Conservation (phyloP, 768 basidiomycete genomes). For the Lentinula detonsa region DNA sequence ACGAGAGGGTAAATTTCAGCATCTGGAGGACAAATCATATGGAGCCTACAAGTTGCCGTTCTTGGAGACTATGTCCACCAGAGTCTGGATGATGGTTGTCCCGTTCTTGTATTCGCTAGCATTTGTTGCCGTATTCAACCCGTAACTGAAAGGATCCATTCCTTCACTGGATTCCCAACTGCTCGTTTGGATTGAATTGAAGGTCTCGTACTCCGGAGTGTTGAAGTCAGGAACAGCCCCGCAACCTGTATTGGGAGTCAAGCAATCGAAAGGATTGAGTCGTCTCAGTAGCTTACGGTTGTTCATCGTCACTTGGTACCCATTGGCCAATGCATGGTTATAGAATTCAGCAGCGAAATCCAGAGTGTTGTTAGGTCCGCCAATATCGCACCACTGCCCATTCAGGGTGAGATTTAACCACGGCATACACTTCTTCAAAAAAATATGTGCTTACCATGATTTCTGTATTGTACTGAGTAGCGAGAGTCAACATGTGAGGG, state of each 20-base stretch:
- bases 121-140: slow-evolving; percentile 36
- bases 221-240: slow-evolving; percentile 46
- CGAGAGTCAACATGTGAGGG: slow-evolving; percentile 46
- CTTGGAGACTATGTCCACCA: slow-evolving; percentile 56
- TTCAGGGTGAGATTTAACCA: background rate
- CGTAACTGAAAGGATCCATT: slow-evolving; percentile 49
- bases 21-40: background rate
- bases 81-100: slow-evolving; percentile 39
- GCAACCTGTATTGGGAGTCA: slow-evolving; percentile 28
- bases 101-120: slow-evolving; percentile 41
- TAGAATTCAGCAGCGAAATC: slow-evolving; percentile 32
- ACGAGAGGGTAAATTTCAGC: background rate
- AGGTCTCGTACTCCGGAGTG: slow-evolving; percentile 49
- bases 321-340: slow-evolving; percentile 20
- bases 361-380: slow-evolving; percentile 29
- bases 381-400: slow-evolving; percentile 50
- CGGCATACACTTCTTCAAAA: background rate
- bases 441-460: slow-evolving; percentile 38
- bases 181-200: slow-evolving; percentile 36
- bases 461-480: slow-evolving; percentile 40
- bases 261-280: background rate
- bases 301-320: slow-evolving; percentile 37
- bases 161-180: slow-evolving; percentile 58
- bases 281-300: slow-evolving; percentile 17
- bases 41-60: slow-evolving; percentile 51